Conservation (phyloP, 805 yeast genomes). For the Cyberlindnera euphorbiiphila region DNA sequence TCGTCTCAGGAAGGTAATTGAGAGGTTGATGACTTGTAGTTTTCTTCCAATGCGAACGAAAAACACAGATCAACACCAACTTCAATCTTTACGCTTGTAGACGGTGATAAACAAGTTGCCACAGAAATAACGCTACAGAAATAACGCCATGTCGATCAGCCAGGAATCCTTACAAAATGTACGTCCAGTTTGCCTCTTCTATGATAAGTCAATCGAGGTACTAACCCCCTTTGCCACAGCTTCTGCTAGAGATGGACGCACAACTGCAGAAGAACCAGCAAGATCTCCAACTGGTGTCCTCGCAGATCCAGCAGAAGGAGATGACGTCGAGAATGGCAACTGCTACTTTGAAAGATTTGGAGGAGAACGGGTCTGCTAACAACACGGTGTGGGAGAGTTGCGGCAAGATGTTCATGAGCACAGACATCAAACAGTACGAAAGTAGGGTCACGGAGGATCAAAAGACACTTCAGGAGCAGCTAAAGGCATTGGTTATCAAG, state of each 20-base stretch:
- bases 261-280: slow-evolving; percentile 57
- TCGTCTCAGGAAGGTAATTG: too few species aligned
- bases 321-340: slow-evolving; percentile 7
- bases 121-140: too few species aligned
- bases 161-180: slow-evolving; percentile 43
- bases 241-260: slow-evolving; percentile 62
- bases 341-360: slow-evolving; percentile 53
- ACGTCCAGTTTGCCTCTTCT: slow-evolving; percentile 13
- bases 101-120: too few species aligned
- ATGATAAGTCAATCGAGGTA: neutral
- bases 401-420: slow-evolving; percentile 66
- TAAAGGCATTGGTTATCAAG: slow-evolving; percentile 61
- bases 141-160: slow-evolving; percentile 37
- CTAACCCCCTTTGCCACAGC: slow-evolving; percentile 26
- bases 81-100: too few species aligned
- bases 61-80: too few species aligned
- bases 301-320: slow-evolving; percentile 33
- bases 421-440: slow-evolving; percentile 43
- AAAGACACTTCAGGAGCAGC: slow-evolving; percentile 50
- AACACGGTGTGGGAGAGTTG: slow-evolving; percentile 77
- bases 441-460: slow-evolving; percentile 48
- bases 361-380: slow-evolving; percentile 32
- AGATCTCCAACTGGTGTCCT: slow-evolving; percentile 51
- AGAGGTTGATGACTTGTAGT: too few species aligned
- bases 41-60: too few species aligned